phyloP scores from a whole-genome alignment of 352 stramenopile species.

The Phytopythium helicoides region DNA sequence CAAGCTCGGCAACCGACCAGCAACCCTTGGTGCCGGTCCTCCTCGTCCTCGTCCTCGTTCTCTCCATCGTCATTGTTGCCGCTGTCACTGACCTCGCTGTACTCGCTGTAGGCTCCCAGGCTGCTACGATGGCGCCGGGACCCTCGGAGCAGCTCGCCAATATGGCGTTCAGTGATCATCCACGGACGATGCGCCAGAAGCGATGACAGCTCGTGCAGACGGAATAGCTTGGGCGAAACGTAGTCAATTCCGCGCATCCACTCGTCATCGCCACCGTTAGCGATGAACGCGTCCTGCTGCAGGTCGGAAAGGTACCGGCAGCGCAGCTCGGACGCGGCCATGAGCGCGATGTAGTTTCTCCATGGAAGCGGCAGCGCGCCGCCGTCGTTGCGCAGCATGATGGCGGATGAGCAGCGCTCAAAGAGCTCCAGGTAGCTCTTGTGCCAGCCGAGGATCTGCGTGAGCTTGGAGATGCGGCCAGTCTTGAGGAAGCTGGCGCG shows the following conservation, averaged over 20 bases:
- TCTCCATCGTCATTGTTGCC: background rate
- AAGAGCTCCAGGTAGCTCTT: conserved; percentile 75
- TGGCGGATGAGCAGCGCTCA: conserved; percentile 53
- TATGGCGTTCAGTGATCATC: conserved; percentile 73
- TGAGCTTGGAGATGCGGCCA: conserved; percentile 72
- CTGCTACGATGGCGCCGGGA: conserved; percentile 3
- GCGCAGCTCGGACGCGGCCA: conserved; percentile 71
- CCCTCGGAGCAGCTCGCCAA: conserved; percentile 56
- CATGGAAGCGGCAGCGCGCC: conserved; percentile 77
- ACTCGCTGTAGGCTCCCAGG: conserved; percentile 7
- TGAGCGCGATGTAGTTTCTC: conserved; percentile 83
- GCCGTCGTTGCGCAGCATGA: conserved; percentile 61
- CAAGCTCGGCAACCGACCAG: conserved; percentile 86
- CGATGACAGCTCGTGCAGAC: conserved; percentile 78
- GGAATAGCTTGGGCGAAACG: conserved; percentile 78
- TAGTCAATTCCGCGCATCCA: conserved; percentile 86
- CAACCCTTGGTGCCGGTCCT: conserved; percentile 2
- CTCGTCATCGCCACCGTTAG: conserved; percentile 72
- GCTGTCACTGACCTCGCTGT: conserved; percentile 6
- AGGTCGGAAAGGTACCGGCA: conserved; percentile 81
- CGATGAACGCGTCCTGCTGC: conserved; percentile 83
- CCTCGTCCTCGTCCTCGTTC: background rate
- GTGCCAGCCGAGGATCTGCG: conserved; percentile 78
- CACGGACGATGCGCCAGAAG: conserved; percentile 84
- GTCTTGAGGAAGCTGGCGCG: conserved; percentile 56